Conservation (phyloP, 2,329 filamentous ascomycete species). For the Cladosporium sp. region DNA sequence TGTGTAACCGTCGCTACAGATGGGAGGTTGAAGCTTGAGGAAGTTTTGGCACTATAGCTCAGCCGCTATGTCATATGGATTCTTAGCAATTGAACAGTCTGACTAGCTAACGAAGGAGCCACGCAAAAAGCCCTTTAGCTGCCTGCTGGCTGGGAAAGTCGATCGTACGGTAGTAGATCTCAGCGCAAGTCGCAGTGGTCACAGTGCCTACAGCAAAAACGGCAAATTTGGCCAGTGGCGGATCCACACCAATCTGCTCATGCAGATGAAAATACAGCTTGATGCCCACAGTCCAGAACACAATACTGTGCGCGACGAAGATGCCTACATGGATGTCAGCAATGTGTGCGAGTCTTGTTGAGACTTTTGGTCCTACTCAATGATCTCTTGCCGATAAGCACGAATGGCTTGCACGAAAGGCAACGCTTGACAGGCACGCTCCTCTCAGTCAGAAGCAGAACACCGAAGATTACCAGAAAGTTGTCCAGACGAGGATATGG, state of each 20-base stretch:
- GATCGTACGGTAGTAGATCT: conserved; percentile 23
- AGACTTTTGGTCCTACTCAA: conserved; percentile 20
- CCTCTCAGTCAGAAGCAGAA: conserved; percentile 22
- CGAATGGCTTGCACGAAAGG: conserved; percentile 23
- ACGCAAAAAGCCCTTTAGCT: conserved; percentile 19
- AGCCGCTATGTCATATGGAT: background rate
- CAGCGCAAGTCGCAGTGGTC: conserved; percentile 18
- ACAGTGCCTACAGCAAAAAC: conserved; percentile 22
- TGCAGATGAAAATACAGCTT: conserved; percentile 25
- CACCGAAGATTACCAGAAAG: conserved; percentile 25
- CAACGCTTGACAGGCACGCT: conserved; percentile 15
- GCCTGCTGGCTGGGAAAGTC: conserved; percentile 25
- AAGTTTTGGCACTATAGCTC: no score
- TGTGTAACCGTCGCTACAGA: background rate
- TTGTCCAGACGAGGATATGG: conserved; percentile 27
- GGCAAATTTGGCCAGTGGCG: conserved; percentile 21
- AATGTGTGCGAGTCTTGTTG: background rate
- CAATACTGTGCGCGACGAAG: conserved; percentile 24
- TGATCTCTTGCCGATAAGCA: conserved; percentile 25
- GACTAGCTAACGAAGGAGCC: conserved; percentile 14
- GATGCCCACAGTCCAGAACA: conserved; percentile 28
- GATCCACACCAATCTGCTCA: conserved; percentile 12
- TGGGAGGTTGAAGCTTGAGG: no score
- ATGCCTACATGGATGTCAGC: conserved; percentile 19
- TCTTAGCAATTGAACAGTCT: background rate